These are phyloP conservation scores for Corchorus capsularis DNA, from an alignment of 345 rosid species.

Conservation along the genomic window DNA sequence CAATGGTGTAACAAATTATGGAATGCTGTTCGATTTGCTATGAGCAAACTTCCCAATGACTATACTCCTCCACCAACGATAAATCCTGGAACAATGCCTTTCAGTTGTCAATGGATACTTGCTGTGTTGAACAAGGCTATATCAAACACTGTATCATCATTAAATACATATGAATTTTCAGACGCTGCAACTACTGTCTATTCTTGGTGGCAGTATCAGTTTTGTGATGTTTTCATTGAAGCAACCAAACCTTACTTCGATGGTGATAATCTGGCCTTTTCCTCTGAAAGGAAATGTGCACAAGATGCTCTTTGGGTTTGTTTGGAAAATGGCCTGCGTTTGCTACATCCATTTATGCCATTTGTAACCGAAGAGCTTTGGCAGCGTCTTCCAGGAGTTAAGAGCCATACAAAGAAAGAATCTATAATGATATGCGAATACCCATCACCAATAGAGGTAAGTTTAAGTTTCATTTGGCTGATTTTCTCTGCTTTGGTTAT, in stretches of 20 bases:
- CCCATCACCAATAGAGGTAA: conserved; percentile 70
- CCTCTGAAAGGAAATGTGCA: conserved; percentile 66
- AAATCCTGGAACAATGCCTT: conserved; percentile 56
- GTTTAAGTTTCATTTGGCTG: conserved; percentile 17
- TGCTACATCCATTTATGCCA: conserved; percentile 98
- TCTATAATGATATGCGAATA: conserved; percentile 84
- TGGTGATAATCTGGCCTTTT: conserved; percentile 52
- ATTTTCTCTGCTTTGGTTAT: background rate
- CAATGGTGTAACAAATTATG: conserved; percentile 99
- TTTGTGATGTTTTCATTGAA: conserved; percentile 94
- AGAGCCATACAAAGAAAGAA: conserved; percentile 44
- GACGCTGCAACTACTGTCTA: conserved; percentile 77
- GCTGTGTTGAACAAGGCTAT: conserved; percentile 76
- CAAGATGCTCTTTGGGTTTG: conserved; percentile 75
- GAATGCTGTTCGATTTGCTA: conserved; percentile 96
- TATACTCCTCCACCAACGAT: conserved; percentile 55
- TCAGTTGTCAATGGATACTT: conserved; percentile 91
- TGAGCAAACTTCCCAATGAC: conserved; percentile 81
- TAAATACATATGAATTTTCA: conserved; percentile 72
- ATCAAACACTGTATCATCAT: conserved; percentile 52
- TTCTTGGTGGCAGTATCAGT: conserved; percentile 98
- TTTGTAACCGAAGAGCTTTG: conserved; percentile 92
- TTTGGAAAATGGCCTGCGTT: conserved; percentile 79
- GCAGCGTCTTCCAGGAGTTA: conserved; percentile 82
- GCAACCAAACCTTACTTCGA: conserved; percentile 83